phyloP scores from a whole-genome alignment of 805 yeast genomes.

The Candida quercuum region DNA sequence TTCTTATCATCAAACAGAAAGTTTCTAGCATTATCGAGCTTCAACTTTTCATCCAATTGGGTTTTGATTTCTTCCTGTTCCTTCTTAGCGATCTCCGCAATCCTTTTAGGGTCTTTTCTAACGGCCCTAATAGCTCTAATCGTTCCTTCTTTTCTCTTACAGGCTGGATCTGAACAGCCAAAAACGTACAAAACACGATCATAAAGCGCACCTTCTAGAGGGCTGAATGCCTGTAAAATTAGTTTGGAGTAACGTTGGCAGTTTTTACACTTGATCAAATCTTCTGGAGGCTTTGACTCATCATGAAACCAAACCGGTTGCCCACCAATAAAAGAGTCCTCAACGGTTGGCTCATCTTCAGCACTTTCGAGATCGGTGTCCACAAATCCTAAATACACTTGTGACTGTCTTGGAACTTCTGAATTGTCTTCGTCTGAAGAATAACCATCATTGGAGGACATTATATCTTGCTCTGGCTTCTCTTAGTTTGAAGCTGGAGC shows the following conservation, averaged over 20 bases:
- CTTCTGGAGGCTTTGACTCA: slow-evolving; percentile 49
- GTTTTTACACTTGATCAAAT: slow-evolving; percentile 53
- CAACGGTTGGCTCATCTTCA: slow-evolving; percentile 39
- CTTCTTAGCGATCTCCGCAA: slow-evolving; percentile 34
- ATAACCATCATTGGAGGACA: slow-evolving; percentile 28
- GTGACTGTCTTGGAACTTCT: slow-evolving; percentile 24
- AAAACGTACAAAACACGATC: slow-evolving; percentile 81
- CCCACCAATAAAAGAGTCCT: slow-evolving; percentile 83
- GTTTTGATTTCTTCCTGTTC: slow-evolving; percentile 36
- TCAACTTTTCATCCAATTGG: slow-evolving; percentile 37
- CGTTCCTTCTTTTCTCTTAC: slow-evolving; percentile 67
- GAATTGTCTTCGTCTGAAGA: slow-evolving; percentile 47
- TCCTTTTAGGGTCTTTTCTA: slow-evolving; percentile 47
- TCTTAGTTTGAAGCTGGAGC: no score
- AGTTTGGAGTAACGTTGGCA: slow-evolving; percentile 63
- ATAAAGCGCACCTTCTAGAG: slow-evolving; percentile 63
- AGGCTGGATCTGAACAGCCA: slow-evolving; percentile 57
- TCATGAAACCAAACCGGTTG: slow-evolving; percentile 65
- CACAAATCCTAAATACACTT: slow-evolving; percentile 56
- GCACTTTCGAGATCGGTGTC: slow-evolving; percentile 50
- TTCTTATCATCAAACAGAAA: slow-evolving; percentile 27
- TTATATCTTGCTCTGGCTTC: no score
- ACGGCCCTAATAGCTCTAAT: slow-evolving; percentile 77
- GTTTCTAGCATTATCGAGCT: slow-evolving; percentile 36
- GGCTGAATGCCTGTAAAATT: slow-evolving; percentile 76